These are phyloP conservation scores for Rhizopus delemar DNA, from an alignment of 371 early-diverging fungal genomes.

Conservation along the genomic window DNA sequence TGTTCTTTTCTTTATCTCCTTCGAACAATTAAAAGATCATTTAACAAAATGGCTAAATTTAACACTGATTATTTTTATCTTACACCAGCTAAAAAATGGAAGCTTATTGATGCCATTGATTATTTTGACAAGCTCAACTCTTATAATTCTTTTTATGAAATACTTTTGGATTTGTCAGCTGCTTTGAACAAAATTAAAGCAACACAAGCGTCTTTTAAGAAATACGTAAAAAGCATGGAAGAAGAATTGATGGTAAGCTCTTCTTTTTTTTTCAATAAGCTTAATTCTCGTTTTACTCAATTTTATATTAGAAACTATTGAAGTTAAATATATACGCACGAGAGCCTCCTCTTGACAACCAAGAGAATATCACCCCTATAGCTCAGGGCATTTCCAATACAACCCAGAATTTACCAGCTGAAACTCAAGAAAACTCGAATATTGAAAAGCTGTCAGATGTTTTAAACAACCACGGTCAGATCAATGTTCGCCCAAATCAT, in stretches of 20 bases:
- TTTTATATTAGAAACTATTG: slow-evolving; percentile 10
- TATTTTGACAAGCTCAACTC: slow-evolving; percentile 5
- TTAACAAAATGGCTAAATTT: slow-evolving; percentile 7
- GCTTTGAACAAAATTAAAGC: slow-evolving; percentile 5
- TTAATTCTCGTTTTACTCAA: slow-evolving; percentile 12
- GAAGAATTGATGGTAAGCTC: slow-evolving; percentile 13
- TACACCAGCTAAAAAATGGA: slow-evolving; percentile 11
- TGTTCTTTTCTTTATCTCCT: too few species aligned
- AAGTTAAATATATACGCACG: slow-evolving; percentile 8
- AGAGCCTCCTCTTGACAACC: slow-evolving; percentile 8
- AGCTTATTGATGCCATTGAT: slow-evolving; percentile 12
- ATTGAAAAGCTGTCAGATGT: slow-evolving; percentile 9
- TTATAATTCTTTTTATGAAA: slow-evolving; percentile 12
- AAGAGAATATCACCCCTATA: slow-evolving; percentile 10
- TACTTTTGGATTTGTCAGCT: slow-evolving; percentile 8
- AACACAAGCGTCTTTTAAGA: slow-evolving; percentile 5
- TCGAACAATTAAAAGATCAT: slow-evolving; percentile 8
- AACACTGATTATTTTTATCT: slow-evolving; percentile 2
- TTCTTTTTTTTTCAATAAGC: slow-evolving; percentile 1
- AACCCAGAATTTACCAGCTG: slow-evolving; percentile 11
- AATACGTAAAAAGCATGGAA: slow-evolving; percentile 2
- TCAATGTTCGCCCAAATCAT: slow-evolving; percentile 4
- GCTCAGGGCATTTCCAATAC: slow-evolving; percentile 10
- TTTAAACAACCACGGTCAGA: slow-evolving; percentile 11
- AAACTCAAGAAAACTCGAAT: slow-evolving; percentile 9